Evolutionary conservation across 176 grass and related monocot species (phyloP).

Genomic region (Oryza glaberrima): DNA sequence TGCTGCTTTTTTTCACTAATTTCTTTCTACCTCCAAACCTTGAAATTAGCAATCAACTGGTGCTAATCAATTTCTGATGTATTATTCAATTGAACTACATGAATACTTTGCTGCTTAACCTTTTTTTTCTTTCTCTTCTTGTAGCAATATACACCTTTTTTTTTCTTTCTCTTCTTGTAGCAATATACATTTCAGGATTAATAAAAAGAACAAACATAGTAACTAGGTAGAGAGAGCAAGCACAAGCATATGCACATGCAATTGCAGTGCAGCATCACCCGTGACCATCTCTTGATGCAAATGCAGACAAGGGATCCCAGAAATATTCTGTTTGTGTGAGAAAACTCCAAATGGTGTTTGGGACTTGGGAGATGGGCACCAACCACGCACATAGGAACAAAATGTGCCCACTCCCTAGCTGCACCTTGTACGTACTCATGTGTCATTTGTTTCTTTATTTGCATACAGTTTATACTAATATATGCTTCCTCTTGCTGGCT

Average conservation of each 20-base stretch:
- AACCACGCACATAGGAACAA: background rate
- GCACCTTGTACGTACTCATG: background rate
- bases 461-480: background rate
- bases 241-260: background rate
- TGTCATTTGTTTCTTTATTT: background rate
- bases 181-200: background rate
- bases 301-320: constrained; percentile 9
- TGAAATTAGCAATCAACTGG: no score
- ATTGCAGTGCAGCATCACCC: background rate
- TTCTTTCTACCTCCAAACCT: no score
- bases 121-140: background rate
- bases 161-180: background rate
- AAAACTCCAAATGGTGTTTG: constrained; percentile 36
- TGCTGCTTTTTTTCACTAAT: background rate
- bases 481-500: background rate
- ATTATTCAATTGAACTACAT: no score
- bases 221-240: background rate
- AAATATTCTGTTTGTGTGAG: constrained; percentile 25
- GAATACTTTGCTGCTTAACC: background rate
- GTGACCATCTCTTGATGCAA: constrained; percentile 21
- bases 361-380: constrained; percentile 1
- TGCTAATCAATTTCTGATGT: no score
- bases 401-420: constrained; percentile 24
- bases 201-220: background rate
- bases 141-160: background rate